A percentile compares a stretch with the other conserved stretches of the same genome.
Evolutionary conservation across 192 early-diverging fungal species (phyloP).

Genomic region (Podila clonocystis): DNA sequence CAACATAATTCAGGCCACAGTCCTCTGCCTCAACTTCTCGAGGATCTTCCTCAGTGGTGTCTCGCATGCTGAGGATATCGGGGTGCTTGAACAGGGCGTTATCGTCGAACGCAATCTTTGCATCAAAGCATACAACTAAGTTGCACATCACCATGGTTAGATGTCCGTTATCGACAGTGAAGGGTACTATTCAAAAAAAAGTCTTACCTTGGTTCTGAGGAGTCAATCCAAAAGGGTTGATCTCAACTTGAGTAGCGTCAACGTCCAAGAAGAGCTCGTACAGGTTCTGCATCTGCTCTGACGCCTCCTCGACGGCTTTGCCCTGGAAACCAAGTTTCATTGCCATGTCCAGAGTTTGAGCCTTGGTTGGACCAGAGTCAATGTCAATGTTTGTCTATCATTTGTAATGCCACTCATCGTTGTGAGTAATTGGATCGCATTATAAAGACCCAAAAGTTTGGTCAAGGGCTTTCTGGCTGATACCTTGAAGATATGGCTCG

Average conservation of each 20-base stretch:
- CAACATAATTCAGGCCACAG: constrained; percentile 40
- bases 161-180: neutral
- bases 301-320: constrained; percentile 35
- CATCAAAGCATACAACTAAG: constrained; percentile 24
- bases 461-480: neutral
- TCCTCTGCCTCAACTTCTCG: constrained; percentile 40
- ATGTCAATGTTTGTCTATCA: constrained; percentile 27
- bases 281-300: constrained; percentile 47
- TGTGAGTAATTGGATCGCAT: neutral
- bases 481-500: constrained; percentile 37
- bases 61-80: constrained; percentile 29
- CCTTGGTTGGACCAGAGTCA: constrained; percentile 41
- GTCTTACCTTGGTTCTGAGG: constrained; percentile 32
- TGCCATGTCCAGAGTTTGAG: constrained; percentile 42
- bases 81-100: constrained; percentile 44
- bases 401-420: neutral
- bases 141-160: neutral
- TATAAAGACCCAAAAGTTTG: neutral
- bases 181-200: too few relatives aligned
- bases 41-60: constrained; percentile 41
- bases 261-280: constrained; percentile 43
- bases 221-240: constrained; percentile 45
- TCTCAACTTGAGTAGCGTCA: constrained; percentile 36
- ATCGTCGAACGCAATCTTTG: constrained; percentile 45
- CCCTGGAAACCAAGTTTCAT: constrained; percentile 48